Percentiles rank a stretch among this genome's conserved stretches.
Evolutionary conservation across 2,329 filamentous ascomycete species (phyloP).

Genomic region (Fulvia fulva): DNA sequence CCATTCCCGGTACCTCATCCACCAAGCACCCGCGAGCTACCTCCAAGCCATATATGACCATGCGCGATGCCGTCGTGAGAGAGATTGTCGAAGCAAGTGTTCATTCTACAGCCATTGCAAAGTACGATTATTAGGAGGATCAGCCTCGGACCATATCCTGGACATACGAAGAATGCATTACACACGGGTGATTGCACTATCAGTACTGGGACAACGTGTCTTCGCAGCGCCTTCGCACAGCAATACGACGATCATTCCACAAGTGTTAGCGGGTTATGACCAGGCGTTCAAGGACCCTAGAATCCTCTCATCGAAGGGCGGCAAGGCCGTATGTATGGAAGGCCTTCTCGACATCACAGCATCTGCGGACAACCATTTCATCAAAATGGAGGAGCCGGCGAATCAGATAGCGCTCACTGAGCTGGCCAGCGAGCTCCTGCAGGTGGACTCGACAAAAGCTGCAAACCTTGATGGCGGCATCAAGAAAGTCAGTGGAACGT

Average conservation of each 20-base stretch:
- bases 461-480: background rate
- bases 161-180: no score
- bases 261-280: background rate
- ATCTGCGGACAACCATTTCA: background rate
- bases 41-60: no score
- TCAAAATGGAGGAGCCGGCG: slow-evolving; percentile 7
- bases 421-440: slow-evolving; percentile 8
- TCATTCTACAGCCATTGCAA: no score
- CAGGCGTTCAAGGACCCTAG: background rate
- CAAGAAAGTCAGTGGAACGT: background rate
- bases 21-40: no score
- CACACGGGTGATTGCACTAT: no score
- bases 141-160: no score
- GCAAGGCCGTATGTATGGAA: background rate
- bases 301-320: background rate
- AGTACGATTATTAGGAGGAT: no score
- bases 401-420: slow-evolving; percentile 26
- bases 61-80: no score
- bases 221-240: background rate
- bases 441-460: background rate
- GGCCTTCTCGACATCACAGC: background rate
- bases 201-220: background rate
- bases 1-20: no score
- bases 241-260: background rate
- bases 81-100: no score